Conservation (phyloP, 2,329 filamentous ascomycete species). For the Botrytis paeoniae region DNA sequence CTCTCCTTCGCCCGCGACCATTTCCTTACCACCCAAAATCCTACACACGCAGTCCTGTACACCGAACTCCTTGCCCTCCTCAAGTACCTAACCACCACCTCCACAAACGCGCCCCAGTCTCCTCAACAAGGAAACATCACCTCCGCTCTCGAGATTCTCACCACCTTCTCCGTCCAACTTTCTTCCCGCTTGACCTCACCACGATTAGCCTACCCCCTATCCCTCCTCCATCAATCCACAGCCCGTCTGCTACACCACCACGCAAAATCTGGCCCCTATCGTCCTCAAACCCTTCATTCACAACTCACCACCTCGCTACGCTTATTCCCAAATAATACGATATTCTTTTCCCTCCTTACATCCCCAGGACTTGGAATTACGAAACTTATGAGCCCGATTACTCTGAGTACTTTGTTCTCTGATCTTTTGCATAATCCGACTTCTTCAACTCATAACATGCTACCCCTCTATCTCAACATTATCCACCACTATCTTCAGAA, state of each 20-base stretch:
- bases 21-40: constrained; percentile 50
- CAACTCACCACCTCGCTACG: constrained; percentile 59
- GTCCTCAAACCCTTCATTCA: constrained; percentile 61
- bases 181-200: constrained; percentile 38
- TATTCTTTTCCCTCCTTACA: constrained; percentile 70
- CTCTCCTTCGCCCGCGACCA: constrained; percentile 55
- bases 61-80: constrained; percentile 64
- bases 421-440: neutral
- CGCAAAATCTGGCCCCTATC: constrained; percentile 59
- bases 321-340: constrained; percentile 70
- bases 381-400: constrained; percentile 5
- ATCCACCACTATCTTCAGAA: constrained; percentile 5
- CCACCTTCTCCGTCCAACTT: constrained; percentile 45
- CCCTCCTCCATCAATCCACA: constrained; percentile 67
- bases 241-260: constrained; percentile 65
- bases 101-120: constrained; percentile 45
- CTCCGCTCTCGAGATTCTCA: constrained; percentile 46
- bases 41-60: constrained; percentile 50
- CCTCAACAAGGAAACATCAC: constrained; percentile 54
- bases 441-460: constrained; percentile 35
- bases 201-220: constrained; percentile 44
- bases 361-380: neutral
- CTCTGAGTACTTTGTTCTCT: neutral
- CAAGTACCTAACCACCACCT: constrained; percentile 53
- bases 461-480: constrained; percentile 53